These are phyloP conservation scores for Tetrapisispora fleetii DNA, from an alignment of 805 yeast genomes.

Conservation along the genomic window DNA sequence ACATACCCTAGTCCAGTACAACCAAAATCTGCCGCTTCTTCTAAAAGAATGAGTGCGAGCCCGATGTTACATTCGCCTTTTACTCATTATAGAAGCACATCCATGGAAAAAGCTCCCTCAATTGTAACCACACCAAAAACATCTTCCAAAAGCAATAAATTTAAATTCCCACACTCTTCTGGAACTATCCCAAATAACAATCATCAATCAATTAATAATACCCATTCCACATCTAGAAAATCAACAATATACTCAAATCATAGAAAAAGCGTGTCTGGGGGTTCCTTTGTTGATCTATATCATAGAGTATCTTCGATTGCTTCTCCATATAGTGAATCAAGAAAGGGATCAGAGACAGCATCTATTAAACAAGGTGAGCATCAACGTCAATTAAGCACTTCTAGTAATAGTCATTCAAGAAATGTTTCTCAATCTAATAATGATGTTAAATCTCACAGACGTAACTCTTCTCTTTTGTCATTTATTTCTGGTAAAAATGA, in stretches of 20 bases:
- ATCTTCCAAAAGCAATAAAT: not conserved
- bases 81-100: not conserved
- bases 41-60: conserved; percentile 1
- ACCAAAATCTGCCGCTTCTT: conserved; percentile 12
- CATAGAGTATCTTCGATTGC: conserved; percentile 25
- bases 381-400: not conserved
- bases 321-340: conserved; percentile 3
- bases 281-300: conserved; percentile 29
- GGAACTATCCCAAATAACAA: not conserved
- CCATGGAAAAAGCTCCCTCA: not conserved
- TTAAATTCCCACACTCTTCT: conserved; percentile 4
- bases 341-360: conserved; percentile 1
- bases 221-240: not conserved
- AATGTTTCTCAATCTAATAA: conserved; percentile 11
- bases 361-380: conserved; percentile 5
- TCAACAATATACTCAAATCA: conserved; percentile 18
- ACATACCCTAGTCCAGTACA: conserved; percentile 36
- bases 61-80: conserved; percentile 1
- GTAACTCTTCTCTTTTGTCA: conserved; percentile 53
- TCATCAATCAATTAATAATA: conserved; percentile 5
- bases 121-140: not conserved
- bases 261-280: conserved; percentile 24
- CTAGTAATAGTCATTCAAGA: conserved; percentile 6
- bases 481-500: conserved; percentile 31
- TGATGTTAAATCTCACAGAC: conserved; percentile 36